Evolutionary conservation across 495 filamentous ascomycete genomes (phyloP).

Genomic region (Aspergillus incahuasiensis): DNA sequence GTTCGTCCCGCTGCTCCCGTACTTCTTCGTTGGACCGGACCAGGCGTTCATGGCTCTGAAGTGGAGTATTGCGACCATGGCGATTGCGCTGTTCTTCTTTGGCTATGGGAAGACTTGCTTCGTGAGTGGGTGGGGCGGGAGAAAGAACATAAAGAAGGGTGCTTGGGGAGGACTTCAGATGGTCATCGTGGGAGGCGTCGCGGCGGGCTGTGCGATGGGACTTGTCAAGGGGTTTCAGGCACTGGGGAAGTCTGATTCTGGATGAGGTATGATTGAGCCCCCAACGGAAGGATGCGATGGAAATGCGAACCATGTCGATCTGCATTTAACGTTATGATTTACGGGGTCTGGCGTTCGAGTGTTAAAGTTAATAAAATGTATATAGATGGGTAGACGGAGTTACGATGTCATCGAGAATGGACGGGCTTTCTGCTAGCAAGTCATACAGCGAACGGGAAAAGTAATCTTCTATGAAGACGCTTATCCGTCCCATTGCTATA

Average conservation of each 20-base stretch:
- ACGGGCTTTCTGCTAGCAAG: too few relatives aligned
- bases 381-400: neutral
- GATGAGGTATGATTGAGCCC: neutral
- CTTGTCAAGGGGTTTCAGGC: constrained; percentile 55
- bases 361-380: neutral
- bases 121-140: constrained; percentile 35
- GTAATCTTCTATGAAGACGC: too few relatives aligned
- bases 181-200: constrained; percentile 61
- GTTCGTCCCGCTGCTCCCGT: constrained; percentile 67
- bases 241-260: constrained; percentile 20
- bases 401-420: neutral
- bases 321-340: neutral
- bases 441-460: too few relatives aligned
- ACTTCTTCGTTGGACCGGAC: constrained; percentile 59
- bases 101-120: constrained; percentile 67
- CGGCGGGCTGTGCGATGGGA: constrained; percentile 61
- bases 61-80: constrained; percentile 68
- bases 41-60: constrained; percentile 57
- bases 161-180: constrained; percentile 54
- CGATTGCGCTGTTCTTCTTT: constrained; percentile 65
- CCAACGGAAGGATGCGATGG: too few relatives aligned
- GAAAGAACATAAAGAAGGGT: constrained; percentile 36
- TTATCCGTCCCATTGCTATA: too few relatives aligned
- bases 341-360: neutral
- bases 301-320: neutral